These are phyloP conservation scores for Nemania serpens DNA, from an alignment of 2,329 filamentous ascomycete genomes.

Conservation along the genomic window DNA sequence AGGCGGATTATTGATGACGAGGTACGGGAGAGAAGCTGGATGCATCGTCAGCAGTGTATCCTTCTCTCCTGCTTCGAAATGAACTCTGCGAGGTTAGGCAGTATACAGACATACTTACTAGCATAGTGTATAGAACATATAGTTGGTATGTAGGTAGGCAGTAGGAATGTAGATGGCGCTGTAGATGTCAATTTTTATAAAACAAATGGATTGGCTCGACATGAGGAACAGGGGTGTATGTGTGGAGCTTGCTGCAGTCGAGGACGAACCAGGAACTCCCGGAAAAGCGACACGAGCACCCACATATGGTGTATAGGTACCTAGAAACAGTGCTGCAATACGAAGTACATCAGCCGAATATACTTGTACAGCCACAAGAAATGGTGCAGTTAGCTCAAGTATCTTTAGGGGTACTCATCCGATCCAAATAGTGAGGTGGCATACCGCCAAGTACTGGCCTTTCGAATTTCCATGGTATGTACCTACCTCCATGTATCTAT, in stretches of 20 bases:
- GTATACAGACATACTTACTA: too few species aligned
- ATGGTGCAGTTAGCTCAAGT: too few species aligned
- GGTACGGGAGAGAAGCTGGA: slow-evolving; percentile 6
- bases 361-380: neutral
- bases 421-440: too few species aligned
- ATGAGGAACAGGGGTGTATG: neutral
- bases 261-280: neutral
- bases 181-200: slow-evolving; percentile 1
- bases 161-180: slow-evolving; percentile 20
- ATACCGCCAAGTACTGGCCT: too few species aligned
- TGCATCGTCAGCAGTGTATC: neutral
- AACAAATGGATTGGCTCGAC: slow-evolving; percentile 6
- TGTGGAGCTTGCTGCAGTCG: slow-evolving; percentile 11
- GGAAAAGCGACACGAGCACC: neutral
- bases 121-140: too few species aligned
- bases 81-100: neutral
- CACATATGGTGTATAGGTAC: neutral
- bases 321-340: neutral
- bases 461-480: too few species aligned
- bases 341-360: neutral
- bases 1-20: slow-evolving; percentile 7
- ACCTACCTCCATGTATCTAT: too few species aligned
- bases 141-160: too few species aligned
- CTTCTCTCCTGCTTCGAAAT: too few species aligned
- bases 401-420: too few species aligned